These are phyloP conservation scores for Aspergillus campestris DNA, from an alignment of 495 filamentous ascomycete species.

Conservation along the genomic window DNA sequence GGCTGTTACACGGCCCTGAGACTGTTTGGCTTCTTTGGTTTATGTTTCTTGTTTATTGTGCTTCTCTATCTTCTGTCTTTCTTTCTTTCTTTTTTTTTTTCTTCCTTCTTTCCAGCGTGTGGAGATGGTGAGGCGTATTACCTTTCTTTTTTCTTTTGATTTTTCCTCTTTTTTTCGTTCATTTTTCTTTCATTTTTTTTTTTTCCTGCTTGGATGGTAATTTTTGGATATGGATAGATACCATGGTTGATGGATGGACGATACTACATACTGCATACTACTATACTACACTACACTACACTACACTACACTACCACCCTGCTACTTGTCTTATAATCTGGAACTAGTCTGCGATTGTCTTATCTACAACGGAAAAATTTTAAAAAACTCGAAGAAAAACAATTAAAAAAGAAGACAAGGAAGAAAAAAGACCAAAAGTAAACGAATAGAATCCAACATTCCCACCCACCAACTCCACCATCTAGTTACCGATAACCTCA, in stretches of 20 bases:
- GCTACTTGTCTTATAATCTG: slow-evolving; percentile 1
- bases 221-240: background rate
- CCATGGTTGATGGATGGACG: background rate
- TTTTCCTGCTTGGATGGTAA: background rate
- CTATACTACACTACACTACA: too few species aligned
- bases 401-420: too few species aligned
- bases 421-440: too few species aligned
- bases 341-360: too few species aligned
- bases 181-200: background rate
- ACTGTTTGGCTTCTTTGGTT: slow-evolving; percentile 5
- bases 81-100: background rate
- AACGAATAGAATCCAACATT: too few species aligned
- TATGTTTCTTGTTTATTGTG: background rate
- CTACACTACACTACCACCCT: too few species aligned
- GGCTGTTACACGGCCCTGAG: background rate
- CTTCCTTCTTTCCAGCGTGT: background rate
- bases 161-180: background rate
- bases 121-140: background rate
- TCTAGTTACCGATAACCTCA: too few species aligned
- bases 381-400: too few species aligned
- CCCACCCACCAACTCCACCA: too few species aligned
- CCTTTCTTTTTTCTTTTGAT: background rate
- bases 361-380: too few species aligned
- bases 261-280: background rate
- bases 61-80: background rate